A percentile compares a stretch with the other conserved stretches of the same genome.
These are phyloP conservation scores for Penicillium lagena DNA, from an alignment of 495 filamentous ascomycete genomes.

Conservation along the genomic window DNA sequence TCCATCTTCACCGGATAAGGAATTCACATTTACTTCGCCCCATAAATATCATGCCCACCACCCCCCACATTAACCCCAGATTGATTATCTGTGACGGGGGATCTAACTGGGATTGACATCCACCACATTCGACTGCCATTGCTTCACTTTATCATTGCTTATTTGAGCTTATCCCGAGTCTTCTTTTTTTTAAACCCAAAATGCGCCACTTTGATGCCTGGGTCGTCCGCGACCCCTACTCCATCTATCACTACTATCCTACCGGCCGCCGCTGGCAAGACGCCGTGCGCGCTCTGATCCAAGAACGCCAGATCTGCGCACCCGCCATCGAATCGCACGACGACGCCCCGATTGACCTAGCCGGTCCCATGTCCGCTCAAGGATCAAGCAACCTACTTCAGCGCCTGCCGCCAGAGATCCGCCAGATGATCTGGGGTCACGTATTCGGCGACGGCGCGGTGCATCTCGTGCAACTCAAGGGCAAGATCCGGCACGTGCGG, in stretches of 20 bases:
- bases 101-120: no score
- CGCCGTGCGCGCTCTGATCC: slow-evolving; percentile 32
- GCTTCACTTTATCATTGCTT: not conserved
- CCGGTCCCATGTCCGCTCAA: slow-evolving; percentile 17
- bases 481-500: slow-evolving; percentile 36
- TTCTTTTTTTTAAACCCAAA: slow-evolving; percentile 4
- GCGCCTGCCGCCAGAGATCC: slow-evolving; percentile 46
- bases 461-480: slow-evolving; percentile 35
- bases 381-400: slow-evolving; percentile 15
- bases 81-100: no score
- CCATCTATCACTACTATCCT: slow-evolving; percentile 40
- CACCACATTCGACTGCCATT: not conserved
- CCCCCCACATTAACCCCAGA: no score
- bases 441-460: slow-evolving; percentile 40
- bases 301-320: slow-evolving; percentile 33
- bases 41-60: no score
- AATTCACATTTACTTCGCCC: not conserved
- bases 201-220: slow-evolving; percentile 44
- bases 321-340: slow-evolving; percentile 8
- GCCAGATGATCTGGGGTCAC: slow-evolving; percentile 48
- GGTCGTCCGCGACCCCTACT: slow-evolving; percentile 41
- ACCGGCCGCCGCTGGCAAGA: slow-evolving; percentile 36
- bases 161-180: not conserved
- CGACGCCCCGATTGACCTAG: slow-evolving; percentile 8
- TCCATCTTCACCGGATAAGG: no score